Conservation (phyloP, 2,329 filamentous ascomycete genomes). For the Diaporthe vexans region DNA sequence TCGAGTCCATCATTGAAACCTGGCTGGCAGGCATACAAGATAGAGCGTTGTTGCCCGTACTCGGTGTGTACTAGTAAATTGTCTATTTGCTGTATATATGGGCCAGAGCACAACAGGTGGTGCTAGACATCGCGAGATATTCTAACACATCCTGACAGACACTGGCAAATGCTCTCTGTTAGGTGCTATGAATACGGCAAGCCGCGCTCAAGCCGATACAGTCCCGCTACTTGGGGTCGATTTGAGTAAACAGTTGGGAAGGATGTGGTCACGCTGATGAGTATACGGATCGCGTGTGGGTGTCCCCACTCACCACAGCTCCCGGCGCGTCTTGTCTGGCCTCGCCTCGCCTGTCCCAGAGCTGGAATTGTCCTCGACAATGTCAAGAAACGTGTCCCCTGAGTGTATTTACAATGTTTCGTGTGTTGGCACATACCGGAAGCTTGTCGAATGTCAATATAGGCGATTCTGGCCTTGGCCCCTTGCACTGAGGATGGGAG, state of each 20-base stretch:
- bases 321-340: constrained; percentile 9
- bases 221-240: background rate
- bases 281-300: background rate
- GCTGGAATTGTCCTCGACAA: constrained; percentile 4
- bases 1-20: background rate
- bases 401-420: background rate
- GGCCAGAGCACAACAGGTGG: background rate
- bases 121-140: background rate
- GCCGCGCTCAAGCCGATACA: background rate
- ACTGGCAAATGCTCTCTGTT: background rate
- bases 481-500: background rate
- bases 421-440: background rate
- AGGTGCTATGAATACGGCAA: background rate
- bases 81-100: background rate
- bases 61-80: too few relatives aligned
- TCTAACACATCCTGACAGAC: background rate
- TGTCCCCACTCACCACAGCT: constrained; percentile 11
- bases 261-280: background rate
- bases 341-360: background rate
- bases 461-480: background rate
- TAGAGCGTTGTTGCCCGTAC: background rate
- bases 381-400: background rate
- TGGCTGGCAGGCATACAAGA: background rate
- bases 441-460: background rate
- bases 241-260: background rate